These are phyloP conservation scores for Isoetes taiwanensis DNA, from an alignment of 75 land plant species.

Conservation along the genomic window DNA sequence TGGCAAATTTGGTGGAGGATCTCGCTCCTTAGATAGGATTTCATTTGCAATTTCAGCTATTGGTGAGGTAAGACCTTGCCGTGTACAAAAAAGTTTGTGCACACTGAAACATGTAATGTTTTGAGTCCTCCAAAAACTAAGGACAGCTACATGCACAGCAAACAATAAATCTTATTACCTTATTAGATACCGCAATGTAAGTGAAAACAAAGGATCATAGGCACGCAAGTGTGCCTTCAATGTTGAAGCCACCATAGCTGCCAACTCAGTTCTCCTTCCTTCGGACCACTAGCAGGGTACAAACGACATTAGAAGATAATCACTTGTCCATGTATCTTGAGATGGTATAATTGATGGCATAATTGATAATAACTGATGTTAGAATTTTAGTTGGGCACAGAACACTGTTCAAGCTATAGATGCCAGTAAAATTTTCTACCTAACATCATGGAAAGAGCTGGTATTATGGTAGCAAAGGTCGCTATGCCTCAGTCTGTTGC, in stretches of 20 bases:
- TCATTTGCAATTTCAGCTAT: constrained; percentile 58
- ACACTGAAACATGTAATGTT: constrained; percentile 33
- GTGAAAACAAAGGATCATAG: constrained; percentile 83
- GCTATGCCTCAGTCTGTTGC: too few species aligned
- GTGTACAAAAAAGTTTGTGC: constrained; percentile 75
- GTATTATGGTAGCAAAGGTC: too few species aligned
- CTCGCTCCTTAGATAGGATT: constrained; percentile 74
- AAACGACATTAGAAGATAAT: not conserved
- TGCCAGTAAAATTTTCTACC: too few species aligned
- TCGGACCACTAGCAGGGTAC: constrained; percentile 73
- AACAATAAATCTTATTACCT: constrained; percentile 33
- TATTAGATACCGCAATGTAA: constrained; percentile 78
- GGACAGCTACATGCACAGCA: not conserved
- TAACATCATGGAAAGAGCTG: too few species aligned
- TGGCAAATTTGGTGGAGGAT: constrained; percentile 65
- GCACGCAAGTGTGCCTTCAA: constrained; percentile 73
- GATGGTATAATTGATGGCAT: too few species aligned
- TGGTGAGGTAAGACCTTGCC: constrained; percentile 59
- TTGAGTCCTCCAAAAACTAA: not conserved
- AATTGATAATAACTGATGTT: too few species aligned
- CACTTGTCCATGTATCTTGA: too few species aligned
- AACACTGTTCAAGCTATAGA: too few species aligned
- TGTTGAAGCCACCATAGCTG: constrained; percentile 71
- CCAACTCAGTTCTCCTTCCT: constrained; percentile 71
- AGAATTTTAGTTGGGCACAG: too few species aligned